Evolutionary conservation across 164 flowering plant genomes (phyloP).

Genomic region (Umbellularia californica): DNA sequence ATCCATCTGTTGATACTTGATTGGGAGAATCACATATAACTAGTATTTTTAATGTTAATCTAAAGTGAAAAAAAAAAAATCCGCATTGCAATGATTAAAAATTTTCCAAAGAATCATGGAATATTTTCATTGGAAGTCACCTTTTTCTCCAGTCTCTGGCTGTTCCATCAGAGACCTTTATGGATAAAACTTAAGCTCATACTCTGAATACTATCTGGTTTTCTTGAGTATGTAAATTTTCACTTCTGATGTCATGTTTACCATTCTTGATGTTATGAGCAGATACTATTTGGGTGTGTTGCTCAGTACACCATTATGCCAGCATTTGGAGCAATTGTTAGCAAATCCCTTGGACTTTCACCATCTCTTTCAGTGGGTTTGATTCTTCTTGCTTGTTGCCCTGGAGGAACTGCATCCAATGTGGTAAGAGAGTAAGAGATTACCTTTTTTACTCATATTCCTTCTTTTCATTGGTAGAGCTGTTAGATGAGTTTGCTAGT

Average conservation of each 20-base stretch:
- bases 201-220: neutral
- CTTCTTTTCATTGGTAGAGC: no score
- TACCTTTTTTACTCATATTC: neutral
- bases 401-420: slow-evolving; percentile 90
- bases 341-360: slow-evolving; percentile 63
- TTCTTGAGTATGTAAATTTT: neutral
- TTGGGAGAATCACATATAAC: no score
- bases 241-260: neutral
- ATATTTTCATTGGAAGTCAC: no score
- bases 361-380: slow-evolving; percentile 79
- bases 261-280: slow-evolving; percentile 12
- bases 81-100: no score
- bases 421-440: slow-evolving; percentile 47
- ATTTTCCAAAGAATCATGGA: no score
- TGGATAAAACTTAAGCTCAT: neutral
- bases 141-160: no score
- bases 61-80: no score
- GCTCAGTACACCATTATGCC: slow-evolving; percentile 94
- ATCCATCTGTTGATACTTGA: no score
- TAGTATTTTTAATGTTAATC: no score
- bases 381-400: slow-evolving; percentile 76
- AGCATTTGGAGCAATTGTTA: slow-evolving; percentile 43
- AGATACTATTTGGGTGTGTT: slow-evolving; percentile 74
- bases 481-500: no score
- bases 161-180: neutral